phyloP scores from a whole-genome alignment of 2,329 filamentous ascomycete genomes.

The Gremmenia infestans region DNA sequence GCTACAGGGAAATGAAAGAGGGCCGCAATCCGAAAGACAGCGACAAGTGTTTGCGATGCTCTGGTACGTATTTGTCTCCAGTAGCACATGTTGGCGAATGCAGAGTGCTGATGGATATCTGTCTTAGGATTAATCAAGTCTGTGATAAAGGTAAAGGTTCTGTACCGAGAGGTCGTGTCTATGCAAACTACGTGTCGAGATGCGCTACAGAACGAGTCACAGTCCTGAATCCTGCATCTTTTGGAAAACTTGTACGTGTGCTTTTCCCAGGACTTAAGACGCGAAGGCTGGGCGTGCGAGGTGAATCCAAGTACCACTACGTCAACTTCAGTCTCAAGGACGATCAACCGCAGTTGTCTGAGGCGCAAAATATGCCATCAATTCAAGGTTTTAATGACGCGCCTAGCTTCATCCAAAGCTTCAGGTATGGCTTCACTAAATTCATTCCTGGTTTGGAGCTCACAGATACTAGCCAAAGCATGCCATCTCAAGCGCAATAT shows the following conservation, averaged over 20 bases:
- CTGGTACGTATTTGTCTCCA: conserved; percentile 52
- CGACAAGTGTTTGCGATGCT: conserved; percentile 87
- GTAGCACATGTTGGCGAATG: neutral
- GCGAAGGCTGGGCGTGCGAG: conserved; percentile 81
- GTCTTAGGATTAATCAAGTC: conserved; percentile 62
- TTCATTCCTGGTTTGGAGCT: conserved; percentile 8
- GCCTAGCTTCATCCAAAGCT: conserved; percentile 42
- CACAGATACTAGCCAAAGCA: conserved; percentile 23
- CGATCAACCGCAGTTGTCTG: conserved; percentile 37
- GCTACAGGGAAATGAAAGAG: conserved; percentile 73
- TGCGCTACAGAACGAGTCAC: conserved; percentile 93
- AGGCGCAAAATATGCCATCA: conserved; percentile 42
- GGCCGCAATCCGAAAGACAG: conserved; percentile 75
- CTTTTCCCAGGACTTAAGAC: conserved; percentile 95
- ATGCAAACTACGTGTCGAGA: conserved; percentile 88
- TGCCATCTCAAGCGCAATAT: conserved; percentile 25
- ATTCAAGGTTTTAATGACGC: conserved; percentile 46
- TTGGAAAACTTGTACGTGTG: conserved; percentile 93
- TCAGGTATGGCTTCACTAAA: conserved; percentile 39
- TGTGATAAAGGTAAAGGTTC: conserved; percentile 75
- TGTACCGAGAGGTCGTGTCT: conserved; percentile 87
- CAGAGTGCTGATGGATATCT: neutral
- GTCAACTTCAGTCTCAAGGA: conserved; percentile 60
- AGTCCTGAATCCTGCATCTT: conserved; percentile 92
- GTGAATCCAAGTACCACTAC: conserved; percentile 98